Base-by-base conservation (phyloP, 2,329 filamentous ascomycete genomes). In the Sarocladium strictum region DNA sequence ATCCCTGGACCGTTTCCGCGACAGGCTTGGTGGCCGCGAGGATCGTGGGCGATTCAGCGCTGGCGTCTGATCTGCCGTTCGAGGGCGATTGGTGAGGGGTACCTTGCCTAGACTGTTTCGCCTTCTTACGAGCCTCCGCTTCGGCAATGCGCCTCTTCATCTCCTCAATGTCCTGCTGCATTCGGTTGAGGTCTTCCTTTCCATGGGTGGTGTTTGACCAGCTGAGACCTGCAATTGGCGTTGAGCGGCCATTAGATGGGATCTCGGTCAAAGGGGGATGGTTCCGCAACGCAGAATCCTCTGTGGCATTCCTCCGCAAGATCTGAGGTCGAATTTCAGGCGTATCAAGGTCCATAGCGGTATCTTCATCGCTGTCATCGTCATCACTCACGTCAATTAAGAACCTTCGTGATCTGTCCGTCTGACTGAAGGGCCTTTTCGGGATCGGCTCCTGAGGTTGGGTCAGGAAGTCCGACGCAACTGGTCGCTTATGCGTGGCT, bases 361-460 rank as follows among this genome's bases (percentile, higher is more conserved):
- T 77, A 59, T 85, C 81, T 54, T 83, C 81, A 51, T 83, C 79
- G 47, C 84, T 77, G 59, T 85, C 81, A 55, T 83, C 81, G 35
- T 80, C 77, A 6, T 96, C 92, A 64, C 90, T 96, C 37, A 95
- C 86, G 59, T 95, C 83, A 60, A 96, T 96, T 37, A 96, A 81
- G 53, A 96, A 80, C 2, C 79, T 79, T 51, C 84, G 77, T 23
- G 85, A 77, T 53, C 79, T 73, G 23, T 76, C 75, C 47, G 74
- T 76, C 43, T 85, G 81, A 12, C 80, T 81, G 61, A 86, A 85
- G 3, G 83, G 79, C 50, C 85, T 82, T 61, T 88, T 89, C 15
- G 71, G 64, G 1, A 69, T 63, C 2, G 65, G 62, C 1, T 65
- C 62, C 14, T 70, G 64, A 0, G 74, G 70, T 19, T 76, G 73